These are phyloP conservation scores for Fusarium xyrophilum DNA, from an alignment of 2,329 filamentous ascomycete species.

Conservation along the genomic window DNA sequence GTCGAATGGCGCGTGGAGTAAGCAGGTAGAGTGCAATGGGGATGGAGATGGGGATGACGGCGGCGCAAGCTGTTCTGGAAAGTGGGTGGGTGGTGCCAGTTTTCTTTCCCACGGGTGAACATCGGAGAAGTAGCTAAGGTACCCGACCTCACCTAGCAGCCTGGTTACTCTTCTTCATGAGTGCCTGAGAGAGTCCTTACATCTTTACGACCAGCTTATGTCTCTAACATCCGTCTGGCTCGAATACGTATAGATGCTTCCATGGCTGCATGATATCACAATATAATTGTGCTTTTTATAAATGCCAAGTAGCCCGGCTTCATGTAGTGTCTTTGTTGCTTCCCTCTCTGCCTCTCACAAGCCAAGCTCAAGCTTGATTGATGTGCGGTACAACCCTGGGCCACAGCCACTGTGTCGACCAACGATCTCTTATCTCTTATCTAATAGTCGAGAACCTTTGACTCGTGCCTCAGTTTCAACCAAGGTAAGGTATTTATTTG, in stretches of 20 bases:
- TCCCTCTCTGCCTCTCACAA: background rate
- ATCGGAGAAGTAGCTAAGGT: conserved; percentile 17
- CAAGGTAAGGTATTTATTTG: conserved; percentile 12
- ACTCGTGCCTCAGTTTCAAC: conserved; percentile 15
- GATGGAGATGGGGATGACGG: conserved; percentile 28
- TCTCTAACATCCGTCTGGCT: background rate
- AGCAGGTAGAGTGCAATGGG: conserved; percentile 17
- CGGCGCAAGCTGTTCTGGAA: conserved; percentile 40
- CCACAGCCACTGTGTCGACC: conserved; percentile 27
- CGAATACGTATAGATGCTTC: background rate
- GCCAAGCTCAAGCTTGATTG: conserved; percentile 21
- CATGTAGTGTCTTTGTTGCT: background rate
- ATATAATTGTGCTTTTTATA: background rate
- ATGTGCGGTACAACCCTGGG: conserved; percentile 8
- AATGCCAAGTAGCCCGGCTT: background rate
- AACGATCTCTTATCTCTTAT: conserved; percentile 27
- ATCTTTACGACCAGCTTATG: background rate
- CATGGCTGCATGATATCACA: no score
- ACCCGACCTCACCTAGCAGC: background rate
- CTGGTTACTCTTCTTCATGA: background rate
- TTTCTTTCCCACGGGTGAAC: conserved; percentile 34
- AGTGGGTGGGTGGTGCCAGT: conserved; percentile 33
- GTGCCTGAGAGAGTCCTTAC: background rate
- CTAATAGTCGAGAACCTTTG: conserved; percentile 15
- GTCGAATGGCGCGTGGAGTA: conserved; percentile 40